Base-by-base conservation (phyloP, 192 early-diverging fungal genomes). In the Linnemannia exigua region DNA sequence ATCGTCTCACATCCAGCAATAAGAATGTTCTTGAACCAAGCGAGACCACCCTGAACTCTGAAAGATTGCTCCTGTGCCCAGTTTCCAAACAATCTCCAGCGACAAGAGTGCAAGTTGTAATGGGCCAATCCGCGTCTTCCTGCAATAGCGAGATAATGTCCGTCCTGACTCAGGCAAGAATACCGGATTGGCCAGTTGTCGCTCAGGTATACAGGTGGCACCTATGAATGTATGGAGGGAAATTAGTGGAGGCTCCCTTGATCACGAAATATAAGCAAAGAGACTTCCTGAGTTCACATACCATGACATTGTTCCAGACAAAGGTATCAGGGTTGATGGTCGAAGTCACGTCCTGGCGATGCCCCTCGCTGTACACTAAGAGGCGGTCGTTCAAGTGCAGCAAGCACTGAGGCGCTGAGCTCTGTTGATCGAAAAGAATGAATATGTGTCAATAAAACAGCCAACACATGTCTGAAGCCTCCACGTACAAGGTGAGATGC, bases 71-170 rank as follows among this genome's bases (percentile, higher is more conserved):
- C 95, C 74, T 95, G 91, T 48, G 91, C 90, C 86, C 95, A 95
- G 81, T 95, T 97, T 11, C 97, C 96, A 92, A 97, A 96, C 48
- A 99, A 74, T 76, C 97, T 97, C 98, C 98, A 99, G 77, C 93
- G 84, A 36, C 92, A 91, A 5, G 95, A 93, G 3, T 82, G 79
- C 22, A 91, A 80, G 84, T 92, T 96, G 74, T 96, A 96, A 76
- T 95, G 94, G 4, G 96, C 94, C 63, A 99, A 81, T 15, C 98
- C 98, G 20, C 92, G 93, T 68, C 85, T 90, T 1, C 98, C 98
- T 15, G 98, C 96, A 73, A 98, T 93, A 0, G 96, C 98, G 38
- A 98, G 87, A 75, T 91, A 95, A 28, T 89, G 89, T 16, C 96
- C 96, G 36, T 93, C 93, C 12, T 88, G 83, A 70, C 94, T 94